Evolutionary conservation across 768 basidiomycete species (phyloP), one percentile per base, ranked within the genome.

Genomic region (Udeniomyces megalosporus): DNA sequence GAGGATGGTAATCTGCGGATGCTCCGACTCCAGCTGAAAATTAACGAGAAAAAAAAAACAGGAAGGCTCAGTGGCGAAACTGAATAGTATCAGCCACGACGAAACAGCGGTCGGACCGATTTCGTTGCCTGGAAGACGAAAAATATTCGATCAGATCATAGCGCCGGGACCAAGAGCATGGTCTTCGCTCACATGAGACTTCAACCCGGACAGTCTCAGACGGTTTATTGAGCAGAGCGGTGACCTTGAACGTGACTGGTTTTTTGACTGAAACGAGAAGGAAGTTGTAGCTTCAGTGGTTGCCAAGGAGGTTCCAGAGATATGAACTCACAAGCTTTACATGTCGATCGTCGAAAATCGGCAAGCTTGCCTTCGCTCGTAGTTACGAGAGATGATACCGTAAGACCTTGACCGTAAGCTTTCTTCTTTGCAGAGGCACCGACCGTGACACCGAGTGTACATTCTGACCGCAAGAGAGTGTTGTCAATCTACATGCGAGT

Each of bases 391-490:
- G 44, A 45, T 1, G 63, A 65, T 6, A 65, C 47, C 11, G 51
- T 54, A 7, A 54, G 32, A 44, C 10, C 14, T 11, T 47, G 38
- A 28, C 56, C 58, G 38, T 42, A 42, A 42, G 38, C 8, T 35
- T 65, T 65, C 44, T 54, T 59, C 58, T 65, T 65, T 22, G 38
- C 32, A n/a, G n/a, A 24, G 29, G 47, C 55, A 34, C 53, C 58
- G 42, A 55, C 45, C 10, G 52, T 26, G 7, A 46, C 58, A 10
- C 28, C 22, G 45, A 65, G 31, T 22, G 51, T 65, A 29, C 50
- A 24, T 31, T 65, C 63, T 42, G 38, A 8, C 10, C 10, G 17
- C 17, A 8, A 8, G 38, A 42, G 38, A 42, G n/a, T n/a, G n/a
- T n/a, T n/a, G n/a, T n/a, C n/a, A n/a, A n/a, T n/a, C n/a, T n/a